Conservation (phyloP, 2,329 filamentous ascomycete species). For the Aspergillus pseudotamarii region DNA sequence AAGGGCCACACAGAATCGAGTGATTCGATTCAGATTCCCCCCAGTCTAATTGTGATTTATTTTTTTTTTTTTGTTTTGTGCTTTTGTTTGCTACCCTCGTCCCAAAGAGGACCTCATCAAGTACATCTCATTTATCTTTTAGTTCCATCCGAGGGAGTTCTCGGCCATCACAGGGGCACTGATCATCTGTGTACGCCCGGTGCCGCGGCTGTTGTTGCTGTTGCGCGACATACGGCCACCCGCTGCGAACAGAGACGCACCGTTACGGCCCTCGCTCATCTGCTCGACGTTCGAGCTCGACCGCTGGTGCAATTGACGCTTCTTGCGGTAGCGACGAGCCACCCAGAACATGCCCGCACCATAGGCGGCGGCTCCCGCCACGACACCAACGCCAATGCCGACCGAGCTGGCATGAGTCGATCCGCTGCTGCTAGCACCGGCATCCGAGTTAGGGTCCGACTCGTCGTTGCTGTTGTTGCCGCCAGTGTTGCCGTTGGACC, state of each 20-base stretch:
- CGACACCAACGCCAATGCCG: constrained; percentile 74
- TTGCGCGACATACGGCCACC: constrained; percentile 50
- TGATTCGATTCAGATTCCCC: not conserved
- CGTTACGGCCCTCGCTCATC: constrained; percentile 68
- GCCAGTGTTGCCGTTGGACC: constrained; percentile 47
- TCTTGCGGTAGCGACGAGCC: constrained; percentile 86
- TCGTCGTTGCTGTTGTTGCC: constrained; percentile 43
- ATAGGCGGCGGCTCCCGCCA: constrained; percentile 80
- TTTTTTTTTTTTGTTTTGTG: constrained; percentile 12
- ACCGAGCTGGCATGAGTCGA: constrained; percentile 52
- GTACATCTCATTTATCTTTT: constrained; percentile 36
- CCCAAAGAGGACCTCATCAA: not conserved
- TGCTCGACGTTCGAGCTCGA: constrained; percentile 67
- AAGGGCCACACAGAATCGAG: not conserved
- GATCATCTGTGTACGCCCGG: constrained; percentile 71
- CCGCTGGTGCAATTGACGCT: constrained; percentile 75
- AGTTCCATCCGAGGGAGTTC: constrained; percentile 97
- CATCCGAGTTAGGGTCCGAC: constrained; percentile 43
- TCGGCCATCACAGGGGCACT: constrained; percentile 88
- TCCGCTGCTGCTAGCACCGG: constrained; percentile 51
- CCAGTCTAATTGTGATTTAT: not conserved
- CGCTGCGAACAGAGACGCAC: constrained; percentile 39
- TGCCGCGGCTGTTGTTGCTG: constrained; percentile 70
- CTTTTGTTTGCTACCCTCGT: constrained; percentile 18
- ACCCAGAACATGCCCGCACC: constrained; percentile 94